Base-by-base conservation (phyloP, 106 monocot genomes). In the Narthecium ossifragum region DNA sequence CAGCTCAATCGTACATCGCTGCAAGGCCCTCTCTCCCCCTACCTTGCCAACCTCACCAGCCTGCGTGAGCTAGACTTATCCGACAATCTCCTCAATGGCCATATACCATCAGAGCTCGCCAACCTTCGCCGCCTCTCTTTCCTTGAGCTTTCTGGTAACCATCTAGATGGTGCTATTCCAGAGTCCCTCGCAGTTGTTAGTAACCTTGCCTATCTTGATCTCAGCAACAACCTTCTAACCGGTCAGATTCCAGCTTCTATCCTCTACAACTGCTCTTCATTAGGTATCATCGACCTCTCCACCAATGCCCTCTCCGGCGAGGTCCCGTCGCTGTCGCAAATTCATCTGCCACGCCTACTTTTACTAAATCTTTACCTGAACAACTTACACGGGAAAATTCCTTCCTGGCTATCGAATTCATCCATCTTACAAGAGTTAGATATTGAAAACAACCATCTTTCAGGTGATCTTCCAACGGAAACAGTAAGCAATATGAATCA, bases 381-480 rank as follows among this genome's bases (percentile, higher is more conserved):
- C 48, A n/a, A 68, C 23, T 45, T 76, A 14, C 37, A 39, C 14
- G 65, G 68, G 20, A 48, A 18, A 11, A 51, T 82, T 55, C 76
- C 81, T 2, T 21, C 18, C 26, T 73, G 76, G 30, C 63, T 82
- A 17, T 69, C 72, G n/a, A 76, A 81, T 9, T 73, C 67, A 46
- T 56, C 81, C 20, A 8, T 26, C 8, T 48, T 78, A 33, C 31
- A 29, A 40, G 32, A 55, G 49, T 39, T 75, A 6, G 78, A 84
- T 46, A 43, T 78, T 7, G 63, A 71, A 21, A 61, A 63, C 52
- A 84, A 78, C 18, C 61, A 28, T 29, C 59, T 84, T 0, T 12
- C 31, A 6, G 84, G 75, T 11, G 60, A 11, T 28, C 55, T 84
- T 60, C 84, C 84, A 37, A 66, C 83, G 18, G 51, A 68, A 4